A percentile compares a stretch with the other conserved stretches of the same genome.
Conservation (phyloP, 2,329 filamentous ascomycete genomes). For the Claviceps africana region DNA sequence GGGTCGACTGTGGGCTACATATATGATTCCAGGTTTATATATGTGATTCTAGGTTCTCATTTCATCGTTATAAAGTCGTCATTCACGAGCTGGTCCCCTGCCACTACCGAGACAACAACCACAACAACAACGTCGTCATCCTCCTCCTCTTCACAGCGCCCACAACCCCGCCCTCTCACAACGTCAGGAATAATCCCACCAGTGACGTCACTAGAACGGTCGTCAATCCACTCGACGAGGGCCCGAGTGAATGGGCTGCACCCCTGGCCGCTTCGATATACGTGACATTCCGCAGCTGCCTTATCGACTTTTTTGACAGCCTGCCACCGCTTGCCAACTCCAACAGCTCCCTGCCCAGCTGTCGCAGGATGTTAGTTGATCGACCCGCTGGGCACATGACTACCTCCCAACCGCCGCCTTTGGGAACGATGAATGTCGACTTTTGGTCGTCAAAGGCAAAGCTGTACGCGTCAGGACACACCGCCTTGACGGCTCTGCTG, state of each 20-base stretch:
- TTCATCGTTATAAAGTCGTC: neutral
- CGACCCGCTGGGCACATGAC: slow-evolving; percentile 57
- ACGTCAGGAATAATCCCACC: neutral
- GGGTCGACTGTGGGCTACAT: neutral
- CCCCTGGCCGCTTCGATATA: slow-evolving; percentile 21
- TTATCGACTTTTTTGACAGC: slow-evolving; percentile 20
- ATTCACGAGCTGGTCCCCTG: neutral
- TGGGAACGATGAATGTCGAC: slow-evolving; percentile 48
- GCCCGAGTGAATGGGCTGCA: slow-evolving; percentile 10
- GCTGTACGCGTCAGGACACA: slow-evolving; percentile 77
- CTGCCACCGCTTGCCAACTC: slow-evolving; percentile 29
- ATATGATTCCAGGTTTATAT: slow-evolving; percentile 5
- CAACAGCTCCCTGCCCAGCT: slow-evolving; percentile 35
- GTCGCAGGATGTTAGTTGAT: slow-evolving; percentile 43
- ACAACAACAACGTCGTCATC: neutral
- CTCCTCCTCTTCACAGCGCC: neutral
- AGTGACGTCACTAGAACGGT: slow-evolving; percentile 3
- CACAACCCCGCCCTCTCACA: neutral
- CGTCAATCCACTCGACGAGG: slow-evolving; percentile 9
- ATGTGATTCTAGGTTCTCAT: slow-evolving; percentile 5
- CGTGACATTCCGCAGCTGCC: slow-evolving; percentile 18
- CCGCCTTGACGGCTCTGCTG: slow-evolving; percentile 52
- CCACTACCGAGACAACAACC: neutral
- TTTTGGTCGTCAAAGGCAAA: slow-evolving; percentile 50
- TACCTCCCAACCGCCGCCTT: slow-evolving; percentile 63